A percentile compares a stretch with the other conserved stretches of the same genome.
These are phyloP conservation scores for Dichotomocladium elegans DNA, from an alignment of 371 early-diverging fungal species.

Conservation along the genomic window DNA sequence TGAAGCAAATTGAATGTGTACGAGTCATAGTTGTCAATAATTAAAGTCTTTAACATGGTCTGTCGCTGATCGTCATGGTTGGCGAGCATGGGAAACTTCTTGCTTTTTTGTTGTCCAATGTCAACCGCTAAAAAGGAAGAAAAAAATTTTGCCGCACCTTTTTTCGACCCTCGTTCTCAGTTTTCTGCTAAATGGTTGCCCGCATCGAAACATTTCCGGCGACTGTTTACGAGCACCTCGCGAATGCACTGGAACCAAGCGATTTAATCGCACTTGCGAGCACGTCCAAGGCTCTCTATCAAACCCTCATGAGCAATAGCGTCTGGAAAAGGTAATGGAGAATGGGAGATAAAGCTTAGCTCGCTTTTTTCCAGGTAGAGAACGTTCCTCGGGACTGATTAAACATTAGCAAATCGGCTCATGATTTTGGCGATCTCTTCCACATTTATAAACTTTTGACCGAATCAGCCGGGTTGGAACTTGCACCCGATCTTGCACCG, in stretches of 20 bases:
- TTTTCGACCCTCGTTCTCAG: not conserved
- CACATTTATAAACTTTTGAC: conserved; percentile 41
- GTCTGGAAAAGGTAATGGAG: conserved; percentile 32
- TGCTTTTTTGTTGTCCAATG: no score
- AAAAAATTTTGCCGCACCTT: no score
- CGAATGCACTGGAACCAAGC: conserved; percentile 9
- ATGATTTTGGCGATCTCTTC: conserved; percentile 58
- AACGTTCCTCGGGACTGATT: no score
- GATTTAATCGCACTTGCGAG: conserved; percentile 13
- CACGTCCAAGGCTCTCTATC: conserved; percentile 13
- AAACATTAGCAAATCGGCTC: conserved; percentile 33
- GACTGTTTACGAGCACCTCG: conserved; percentile 8
- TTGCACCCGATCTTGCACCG: conserved; percentile 33
- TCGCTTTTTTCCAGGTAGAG: no score
- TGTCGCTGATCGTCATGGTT: not conserved
- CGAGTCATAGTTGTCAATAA: conserved; percentile 96
- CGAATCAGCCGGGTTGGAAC: conserved; percentile 42
- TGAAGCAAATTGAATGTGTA: conserved; percentile 93
- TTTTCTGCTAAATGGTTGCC: not conserved
- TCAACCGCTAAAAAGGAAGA: no score
- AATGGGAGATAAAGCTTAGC: no score
- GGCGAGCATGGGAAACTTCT: not conserved
- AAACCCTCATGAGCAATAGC: conserved; percentile 4
- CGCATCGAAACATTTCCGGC: conserved; percentile 3
- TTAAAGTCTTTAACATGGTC: conserved; percentile 46